A percentile compares a stretch with the other conserved stretches of the same genome.
These are phyloP conservation scores for Trichophyton verrucosum DNA, from an alignment of 2,329 filamentous ascomycete species.

Conservation along the genomic window DNA sequence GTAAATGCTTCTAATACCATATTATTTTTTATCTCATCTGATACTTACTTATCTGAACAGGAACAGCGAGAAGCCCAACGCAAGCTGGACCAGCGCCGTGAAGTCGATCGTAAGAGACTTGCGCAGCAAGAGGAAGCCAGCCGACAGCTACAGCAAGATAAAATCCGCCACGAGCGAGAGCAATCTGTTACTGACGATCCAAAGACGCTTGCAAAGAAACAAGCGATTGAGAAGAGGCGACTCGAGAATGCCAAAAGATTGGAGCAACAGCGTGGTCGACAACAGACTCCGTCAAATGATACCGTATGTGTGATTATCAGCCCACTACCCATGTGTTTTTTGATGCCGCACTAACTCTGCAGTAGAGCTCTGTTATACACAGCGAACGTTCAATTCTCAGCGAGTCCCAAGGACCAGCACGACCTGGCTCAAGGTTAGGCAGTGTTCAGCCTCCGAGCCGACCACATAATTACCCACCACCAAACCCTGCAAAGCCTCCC, in stretches of 20 bases:
- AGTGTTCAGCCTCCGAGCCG: conserved; percentile 46
- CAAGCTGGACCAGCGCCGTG: conserved; percentile 68
- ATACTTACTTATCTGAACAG: conserved; percentile 19
- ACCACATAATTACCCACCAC: conserved; percentile 49
- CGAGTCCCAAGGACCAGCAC: conserved; percentile 30
- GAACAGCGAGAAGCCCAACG: conserved; percentile 69
- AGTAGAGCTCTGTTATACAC: conserved; percentile 18
- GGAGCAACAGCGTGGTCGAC: conserved; percentile 34
- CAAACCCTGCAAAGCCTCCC: conserved; percentile 56
- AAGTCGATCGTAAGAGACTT: conserved; percentile 64
- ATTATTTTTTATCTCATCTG: conserved; percentile 5
- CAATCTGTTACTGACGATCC: conserved; percentile 43
- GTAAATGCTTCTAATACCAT: conserved; percentile 17
- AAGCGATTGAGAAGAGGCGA: conserved; percentile 43
- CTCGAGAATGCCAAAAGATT: conserved; percentile 36
- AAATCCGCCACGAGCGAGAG: conserved; percentile 41
- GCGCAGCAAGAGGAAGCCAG: conserved; percentile 49
- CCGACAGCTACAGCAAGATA: conserved; percentile 47
- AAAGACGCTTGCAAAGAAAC: conserved; percentile 54
- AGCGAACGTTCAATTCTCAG: conserved; percentile 21
- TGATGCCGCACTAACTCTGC: conserved; percentile 5
- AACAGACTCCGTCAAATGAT: conserved; percentile 25
- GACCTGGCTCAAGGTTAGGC: conserved; percentile 39
- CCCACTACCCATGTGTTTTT: neutral
- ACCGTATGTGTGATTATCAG: conserved; percentile 20